These are phyloP conservation scores for Lumnitzera racemosa DNA, from an alignment of 345 rosid genomes.

Conservation along the genomic window DNA sequence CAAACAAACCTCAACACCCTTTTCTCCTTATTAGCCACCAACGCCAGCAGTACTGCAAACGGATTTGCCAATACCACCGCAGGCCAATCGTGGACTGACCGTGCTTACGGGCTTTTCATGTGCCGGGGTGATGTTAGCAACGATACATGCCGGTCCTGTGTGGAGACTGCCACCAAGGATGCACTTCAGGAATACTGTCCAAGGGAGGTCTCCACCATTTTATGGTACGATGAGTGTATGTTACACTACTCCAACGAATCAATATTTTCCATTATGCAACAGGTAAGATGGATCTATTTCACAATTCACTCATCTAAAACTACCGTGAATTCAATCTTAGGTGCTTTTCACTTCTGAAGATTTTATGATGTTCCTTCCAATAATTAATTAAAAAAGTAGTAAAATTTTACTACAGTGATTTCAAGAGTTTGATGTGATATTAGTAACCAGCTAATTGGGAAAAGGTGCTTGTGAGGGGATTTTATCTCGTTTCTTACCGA, in stretches of 20 bases:
- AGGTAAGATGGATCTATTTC: too few species aligned
- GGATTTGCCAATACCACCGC: conserved; percentile 10
- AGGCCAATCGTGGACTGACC: conserved; percentile 3
- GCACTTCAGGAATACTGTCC: conserved; percentile 8
- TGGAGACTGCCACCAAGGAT: conserved; percentile 7
- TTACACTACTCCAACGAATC: conserved; percentile 13
- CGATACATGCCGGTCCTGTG: conserved; percentile 4
- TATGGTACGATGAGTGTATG: conserved; percentile 24
- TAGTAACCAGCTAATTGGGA: too few species aligned
- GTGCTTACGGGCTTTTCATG: conserved; percentile 10
- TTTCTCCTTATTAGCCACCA: conserved; percentile 9
- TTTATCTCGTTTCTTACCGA: too few species aligned
- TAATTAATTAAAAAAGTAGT: too few species aligned
- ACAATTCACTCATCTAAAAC: too few species aligned
- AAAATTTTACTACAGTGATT: too few species aligned
- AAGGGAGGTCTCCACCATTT: not conserved
- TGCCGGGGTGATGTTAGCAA: conserved; percentile 11
- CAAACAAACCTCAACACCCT: conserved; percentile 10
- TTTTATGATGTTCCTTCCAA: too few species aligned
- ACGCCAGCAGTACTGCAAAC: not conserved
- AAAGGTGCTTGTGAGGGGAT: too few species aligned
- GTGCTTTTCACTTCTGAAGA: too few species aligned
- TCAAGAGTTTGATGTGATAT: too few species aligned
- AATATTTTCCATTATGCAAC: not conserved
- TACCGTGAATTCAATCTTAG: too few species aligned